Base-by-base conservation (phyloP, 1,284 basidiomycete genomes). In the Cryptococcus deneoformans region DNA sequence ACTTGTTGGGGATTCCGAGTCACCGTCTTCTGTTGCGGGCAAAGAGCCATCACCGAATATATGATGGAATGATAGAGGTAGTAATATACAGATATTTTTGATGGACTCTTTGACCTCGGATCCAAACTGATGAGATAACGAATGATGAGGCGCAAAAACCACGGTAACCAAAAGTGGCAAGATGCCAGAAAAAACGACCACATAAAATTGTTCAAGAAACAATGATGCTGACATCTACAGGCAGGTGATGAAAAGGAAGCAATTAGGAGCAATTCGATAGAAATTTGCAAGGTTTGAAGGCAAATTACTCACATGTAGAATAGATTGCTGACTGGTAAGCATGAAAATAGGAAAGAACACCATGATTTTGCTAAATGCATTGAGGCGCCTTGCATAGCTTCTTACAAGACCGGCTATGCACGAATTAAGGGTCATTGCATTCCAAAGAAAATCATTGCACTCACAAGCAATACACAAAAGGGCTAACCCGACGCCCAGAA, bases 261-360 rank as follows among this genome's bases (percentile, higher is more conserved):
- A 36, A 34, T 48, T 42, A 20, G 37, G 4, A 29, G 5, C 5
- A 29, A 29, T 3, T 29, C 5, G 29, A 29, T 29, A 29, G 20
- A 35, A 29, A 46, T 45, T 35, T 45, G 42, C 12, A 16, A 48
- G 16, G 39, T 11, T 39, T 36, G 16, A 46, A 14, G 42, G 16
- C 2, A 20, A 8, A n/a, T 45, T 3, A 29, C 65, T 56, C 35
- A 75, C 73, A 24, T 56, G 29, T 9, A 64, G 68, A 34, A 76
- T 64, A 5, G 39, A 54, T 45, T 75, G 69, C 11, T 66, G 58
- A 20, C 57, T 54, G 1, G 76, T 77, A 38, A 77, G 54, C 6
- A 70, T 49, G 63, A 76, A 79, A 43, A 79, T 73, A 8, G 75
- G 68, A 45, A 73, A 73, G 64, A 79, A 77, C 35, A 77, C 54